A percentile compares a stretch with the other conserved stretches of the same genome.
These are phyloP conservation scores for Fonsecaea erecta DNA, from an alignment of 2,329 filamentous ascomycete genomes.

Conservation along the genomic window DNA sequence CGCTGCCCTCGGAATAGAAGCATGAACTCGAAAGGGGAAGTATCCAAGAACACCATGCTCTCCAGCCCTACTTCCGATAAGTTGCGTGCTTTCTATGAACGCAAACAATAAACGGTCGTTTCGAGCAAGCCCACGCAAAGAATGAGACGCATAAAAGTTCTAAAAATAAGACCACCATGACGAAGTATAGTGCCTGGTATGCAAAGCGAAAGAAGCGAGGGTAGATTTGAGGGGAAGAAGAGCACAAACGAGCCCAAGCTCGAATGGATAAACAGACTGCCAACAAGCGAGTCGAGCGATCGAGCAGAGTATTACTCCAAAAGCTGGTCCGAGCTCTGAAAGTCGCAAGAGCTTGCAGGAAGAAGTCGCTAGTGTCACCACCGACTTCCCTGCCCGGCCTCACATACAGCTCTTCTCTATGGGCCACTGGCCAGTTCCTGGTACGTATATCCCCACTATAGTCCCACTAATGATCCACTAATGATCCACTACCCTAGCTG, in stretches of 20 bases:
- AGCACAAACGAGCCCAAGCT: not conserved
- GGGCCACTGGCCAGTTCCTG: conserved; percentile 8
- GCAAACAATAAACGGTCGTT: not conserved
- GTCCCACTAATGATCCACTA: not conserved
- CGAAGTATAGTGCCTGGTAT: not conserved
- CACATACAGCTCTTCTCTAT: no score
- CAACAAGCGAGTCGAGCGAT: not conserved
- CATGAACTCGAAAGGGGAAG: not conserved
- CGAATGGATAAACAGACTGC: not conserved
- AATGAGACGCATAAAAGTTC: not conserved
- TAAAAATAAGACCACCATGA: conserved; percentile 2
- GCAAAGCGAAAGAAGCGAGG: conserved; percentile 7
- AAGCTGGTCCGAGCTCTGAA: not conserved
- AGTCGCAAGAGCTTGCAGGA: conserved; percentile 12
- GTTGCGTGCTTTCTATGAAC: not conserved
- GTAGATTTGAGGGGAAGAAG: conserved; percentile 7
- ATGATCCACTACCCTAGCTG: not conserved
- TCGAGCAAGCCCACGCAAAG: not conserved
- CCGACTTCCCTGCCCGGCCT: not conserved
- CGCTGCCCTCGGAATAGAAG: conserved; percentile 9
- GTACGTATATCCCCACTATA: not conserved
- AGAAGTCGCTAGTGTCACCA: not conserved
- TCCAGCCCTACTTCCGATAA: not conserved
- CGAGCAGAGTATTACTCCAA: not conserved
- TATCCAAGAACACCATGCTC: not conserved